These are phyloP conservation scores for Margaritispora aquatica DNA, from an alignment of 495 filamentous ascomycete species.

Conservation along the genomic window DNA sequence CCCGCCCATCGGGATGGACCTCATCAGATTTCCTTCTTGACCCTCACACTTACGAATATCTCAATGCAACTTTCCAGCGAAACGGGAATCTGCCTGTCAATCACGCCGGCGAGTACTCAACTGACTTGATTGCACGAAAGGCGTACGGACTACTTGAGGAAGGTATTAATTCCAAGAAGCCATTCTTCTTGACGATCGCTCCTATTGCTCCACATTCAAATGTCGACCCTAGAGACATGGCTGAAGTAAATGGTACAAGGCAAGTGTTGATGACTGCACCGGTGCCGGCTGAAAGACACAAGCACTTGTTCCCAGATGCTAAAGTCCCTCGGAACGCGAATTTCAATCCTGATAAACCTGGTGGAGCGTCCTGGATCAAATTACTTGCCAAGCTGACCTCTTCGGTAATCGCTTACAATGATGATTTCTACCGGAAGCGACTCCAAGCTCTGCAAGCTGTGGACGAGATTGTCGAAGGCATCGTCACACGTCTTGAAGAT, in stretches of 20 bases:
- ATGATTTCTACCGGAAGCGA: slow-evolving; percentile 57
- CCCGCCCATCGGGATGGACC: slow-evolving; percentile 46
- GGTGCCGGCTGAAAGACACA: slow-evolving; percentile 36
- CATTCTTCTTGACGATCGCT: slow-evolving; percentile 58
- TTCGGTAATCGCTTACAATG: slow-evolving; percentile 51
- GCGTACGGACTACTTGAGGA: slow-evolving; percentile 56
- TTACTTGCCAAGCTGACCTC: slow-evolving; percentile 46
- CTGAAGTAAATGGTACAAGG: background rate
- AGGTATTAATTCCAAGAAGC: slow-evolving; percentile 42
- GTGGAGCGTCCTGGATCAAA: slow-evolving; percentile 54
- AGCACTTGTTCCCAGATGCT: slow-evolving; percentile 37
- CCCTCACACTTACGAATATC: slow-evolving; percentile 59
- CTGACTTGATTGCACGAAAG: slow-evolving; percentile 56
- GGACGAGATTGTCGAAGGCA: slow-evolving; percentile 55
- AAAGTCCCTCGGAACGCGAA: slow-evolving; percentile 40
- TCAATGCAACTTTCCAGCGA: slow-evolving; percentile 56
- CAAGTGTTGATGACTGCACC: slow-evolving; percentile 35
- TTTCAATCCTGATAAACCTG: slow-evolving; percentile 41
- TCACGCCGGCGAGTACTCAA: slow-evolving; percentile 49
- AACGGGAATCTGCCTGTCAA: slow-evolving; percentile 48
- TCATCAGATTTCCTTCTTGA: slow-evolving; percentile 60
- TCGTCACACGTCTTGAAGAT: slow-evolving; percentile 44
- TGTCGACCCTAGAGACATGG: slow-evolving; percentile 25
- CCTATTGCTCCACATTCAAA: slow-evolving; percentile 60
- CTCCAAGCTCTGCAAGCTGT: slow-evolving; percentile 57